Evolutionary conservation across 495 filamentous ascomycete genomes (phyloP).

Genomic region (Schizothecium vesticola): DNA sequence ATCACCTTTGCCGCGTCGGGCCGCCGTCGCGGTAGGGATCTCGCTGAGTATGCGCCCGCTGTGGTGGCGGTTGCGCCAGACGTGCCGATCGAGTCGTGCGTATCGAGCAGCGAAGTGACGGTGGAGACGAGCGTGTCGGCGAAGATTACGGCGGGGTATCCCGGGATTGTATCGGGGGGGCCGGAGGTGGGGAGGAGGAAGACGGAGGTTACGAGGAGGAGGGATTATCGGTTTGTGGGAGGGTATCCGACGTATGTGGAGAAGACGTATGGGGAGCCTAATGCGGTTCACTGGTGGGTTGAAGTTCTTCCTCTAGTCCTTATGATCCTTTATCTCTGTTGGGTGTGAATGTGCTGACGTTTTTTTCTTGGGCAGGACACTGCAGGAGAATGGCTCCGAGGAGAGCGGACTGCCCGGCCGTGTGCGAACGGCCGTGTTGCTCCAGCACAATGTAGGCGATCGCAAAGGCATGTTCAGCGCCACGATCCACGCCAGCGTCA

Average conservation of each 20-base stretch:
- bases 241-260: neutral
- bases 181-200: neutral
- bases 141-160: neutral
- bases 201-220: neutral
- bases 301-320: no score
- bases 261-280: neutral
- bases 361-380: neutral
- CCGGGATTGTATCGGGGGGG: neutral
- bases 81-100: neutral
- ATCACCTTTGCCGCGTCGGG: neutral
- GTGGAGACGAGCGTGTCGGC: neutral
- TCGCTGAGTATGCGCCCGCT: neutral
- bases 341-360: no score
- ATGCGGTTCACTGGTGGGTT: neutral
- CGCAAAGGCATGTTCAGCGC: neutral
- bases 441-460: neutral
- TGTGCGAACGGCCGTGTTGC: neutral
- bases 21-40: neutral
- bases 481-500: neutral
- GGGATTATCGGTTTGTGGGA: neutral
- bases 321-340: no score
- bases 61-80: neutral
- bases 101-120: neutral
- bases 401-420: neutral
- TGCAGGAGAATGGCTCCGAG: neutral